These are phyloP conservation scores for Talaromyces funiculosus DNA, from an alignment of 2,329 filamentous ascomycete species.

Conservation along the genomic window DNA sequence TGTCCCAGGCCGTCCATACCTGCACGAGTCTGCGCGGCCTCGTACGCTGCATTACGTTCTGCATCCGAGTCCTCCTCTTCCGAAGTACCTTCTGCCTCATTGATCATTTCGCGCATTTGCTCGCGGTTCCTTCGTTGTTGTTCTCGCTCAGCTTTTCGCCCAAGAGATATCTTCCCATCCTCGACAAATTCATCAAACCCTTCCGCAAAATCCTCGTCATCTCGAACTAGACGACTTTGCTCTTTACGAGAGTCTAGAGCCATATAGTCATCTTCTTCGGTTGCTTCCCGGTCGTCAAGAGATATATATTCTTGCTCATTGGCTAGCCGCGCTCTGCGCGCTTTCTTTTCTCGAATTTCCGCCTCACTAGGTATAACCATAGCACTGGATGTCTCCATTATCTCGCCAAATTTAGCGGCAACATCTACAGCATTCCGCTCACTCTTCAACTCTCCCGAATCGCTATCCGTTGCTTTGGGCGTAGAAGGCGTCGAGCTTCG, in stretches of 20 bases:
- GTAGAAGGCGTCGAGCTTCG: slow-evolving; percentile 80
- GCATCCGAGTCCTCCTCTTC: slow-evolving; percentile 60
- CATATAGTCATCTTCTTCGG: slow-evolving; percentile 40
- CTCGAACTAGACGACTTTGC: slow-evolving; percentile 68
- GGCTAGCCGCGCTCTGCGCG: slow-evolving; percentile 74
- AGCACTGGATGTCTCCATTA: slow-evolving; percentile 27
- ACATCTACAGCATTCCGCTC: slow-evolving; percentile 52
- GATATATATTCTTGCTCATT: slow-evolving; percentile 54
- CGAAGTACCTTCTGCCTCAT: slow-evolving; percentile 64
- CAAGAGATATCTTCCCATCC: slow-evolving; percentile 72
- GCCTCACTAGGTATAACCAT: slow-evolving; percentile 68
- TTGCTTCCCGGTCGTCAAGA: slow-evolving; percentile 27
- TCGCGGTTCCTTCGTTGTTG: slow-evolving; percentile 59
- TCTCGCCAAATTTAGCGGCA: slow-evolving; percentile 44
- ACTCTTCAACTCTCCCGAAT: slow-evolving; percentile 22
- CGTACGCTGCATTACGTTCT: slow-evolving; percentile 70
- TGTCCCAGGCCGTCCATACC: slow-evolving; percentile 68
- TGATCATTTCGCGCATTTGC: slow-evolving; percentile 79
- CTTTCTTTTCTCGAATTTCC: slow-evolving; percentile 87
- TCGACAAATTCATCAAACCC: slow-evolving; percentile 90
- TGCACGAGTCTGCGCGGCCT: slow-evolving; percentile 75
- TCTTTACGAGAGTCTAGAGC: slow-evolving; percentile 49
- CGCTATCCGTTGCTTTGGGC: slow-evolving; percentile 52
- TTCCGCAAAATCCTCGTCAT: slow-evolving; percentile 90
- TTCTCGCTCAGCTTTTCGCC: slow-evolving; percentile 71